phyloP scores from a whole-genome alignment of 441 rosid genomes.

The Bruguiera hainesii region DNA sequence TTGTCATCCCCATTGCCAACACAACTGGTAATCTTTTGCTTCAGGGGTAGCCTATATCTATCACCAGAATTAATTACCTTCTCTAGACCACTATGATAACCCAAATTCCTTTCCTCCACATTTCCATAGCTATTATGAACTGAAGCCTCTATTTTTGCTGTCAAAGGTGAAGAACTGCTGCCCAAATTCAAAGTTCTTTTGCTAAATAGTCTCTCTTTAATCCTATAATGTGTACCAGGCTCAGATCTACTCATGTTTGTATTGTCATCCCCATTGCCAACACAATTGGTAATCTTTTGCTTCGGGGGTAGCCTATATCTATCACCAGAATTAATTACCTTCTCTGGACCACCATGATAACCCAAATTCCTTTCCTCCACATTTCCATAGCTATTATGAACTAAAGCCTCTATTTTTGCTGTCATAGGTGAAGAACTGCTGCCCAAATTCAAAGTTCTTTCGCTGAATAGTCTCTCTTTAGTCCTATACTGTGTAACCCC shows the following conservation, averaged over 20 bases:
- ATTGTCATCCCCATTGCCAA: constrained; percentile 12
- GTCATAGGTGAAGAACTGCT: constrained; percentile 8
- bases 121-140: constrained; percentile 5
- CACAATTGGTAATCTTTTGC: constrained; percentile 20
- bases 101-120: constrained; percentile 9
- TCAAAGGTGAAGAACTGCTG: constrained; percentile 7
- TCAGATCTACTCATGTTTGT: constrained; percentile 21
- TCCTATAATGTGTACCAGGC: constrained; percentile 16
- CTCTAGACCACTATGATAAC: constrained; percentile 17
- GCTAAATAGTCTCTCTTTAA: constrained; percentile 20
- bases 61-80: constrained; percentile 19
- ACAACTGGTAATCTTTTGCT: constrained; percentile 20
- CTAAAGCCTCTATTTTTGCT: constrained; percentile 11
- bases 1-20: constrained; percentile 14
- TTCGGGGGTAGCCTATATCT: constrained; percentile 13
- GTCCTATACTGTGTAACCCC: constrained; percentile 17
- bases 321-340: constrained; percentile 18
- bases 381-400: constrained; percentile 6
- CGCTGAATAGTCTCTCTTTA: constrained; percentile 19
- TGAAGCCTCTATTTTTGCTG: constrained; percentile 12
- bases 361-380: constrained; percentile 8
- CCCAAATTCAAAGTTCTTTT: constrained; percentile 13
- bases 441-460: constrained; percentile 11
- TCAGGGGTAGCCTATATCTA: constrained; percentile 10
- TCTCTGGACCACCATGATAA: constrained; percentile 19